Conservation (phyloP, 768 basidiomycete species). For the Tylopilus balloui region DNA sequence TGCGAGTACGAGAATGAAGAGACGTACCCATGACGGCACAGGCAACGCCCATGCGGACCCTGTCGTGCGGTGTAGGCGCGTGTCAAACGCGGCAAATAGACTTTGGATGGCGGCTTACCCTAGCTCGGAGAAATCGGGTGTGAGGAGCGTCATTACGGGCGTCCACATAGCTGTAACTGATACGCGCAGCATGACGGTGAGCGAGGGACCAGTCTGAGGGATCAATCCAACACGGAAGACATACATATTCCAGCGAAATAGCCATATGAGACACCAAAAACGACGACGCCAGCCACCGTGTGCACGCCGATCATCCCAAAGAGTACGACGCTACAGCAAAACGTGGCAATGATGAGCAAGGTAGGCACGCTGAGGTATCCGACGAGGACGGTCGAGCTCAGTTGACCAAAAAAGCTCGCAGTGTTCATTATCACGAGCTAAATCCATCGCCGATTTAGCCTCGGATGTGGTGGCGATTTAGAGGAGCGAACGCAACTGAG, state of each 20-base stretch:
- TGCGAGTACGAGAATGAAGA: background rate
- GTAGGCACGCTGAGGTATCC: conserved; percentile 42
- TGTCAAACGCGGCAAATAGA: background rate
- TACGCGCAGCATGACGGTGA: background rate
- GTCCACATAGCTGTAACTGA: conserved; percentile 39
- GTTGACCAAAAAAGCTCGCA: conserved; percentile 50
- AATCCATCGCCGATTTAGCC: background rate
- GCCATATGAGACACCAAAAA: conserved; percentile 45
- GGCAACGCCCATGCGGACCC: conserved; percentile 46
- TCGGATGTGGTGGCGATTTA: background rate
- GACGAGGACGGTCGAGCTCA: conserved; percentile 44
- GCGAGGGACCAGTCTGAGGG: background rate
- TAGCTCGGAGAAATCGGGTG: conserved; percentile 48
- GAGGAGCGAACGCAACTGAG: conserved; percentile 36
- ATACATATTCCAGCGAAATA: conserved; percentile 48
- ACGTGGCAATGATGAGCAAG: conserved; percentile 32
- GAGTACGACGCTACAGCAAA: conserved; percentile 37
- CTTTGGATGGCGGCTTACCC: conserved; percentile 32
- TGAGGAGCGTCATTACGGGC: conserved; percentile 42
- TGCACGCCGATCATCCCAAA: conserved; percentile 46
- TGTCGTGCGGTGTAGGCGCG: background rate
- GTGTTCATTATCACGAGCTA: conserved; percentile 57
- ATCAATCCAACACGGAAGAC: conserved; percentile 2
- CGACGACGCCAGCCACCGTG: conserved; percentile 36
- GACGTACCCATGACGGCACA: conserved; percentile 44